Conservation (phyloP, 2,329 filamentous ascomycete genomes). For the Ciborinia camelliae region DNA sequence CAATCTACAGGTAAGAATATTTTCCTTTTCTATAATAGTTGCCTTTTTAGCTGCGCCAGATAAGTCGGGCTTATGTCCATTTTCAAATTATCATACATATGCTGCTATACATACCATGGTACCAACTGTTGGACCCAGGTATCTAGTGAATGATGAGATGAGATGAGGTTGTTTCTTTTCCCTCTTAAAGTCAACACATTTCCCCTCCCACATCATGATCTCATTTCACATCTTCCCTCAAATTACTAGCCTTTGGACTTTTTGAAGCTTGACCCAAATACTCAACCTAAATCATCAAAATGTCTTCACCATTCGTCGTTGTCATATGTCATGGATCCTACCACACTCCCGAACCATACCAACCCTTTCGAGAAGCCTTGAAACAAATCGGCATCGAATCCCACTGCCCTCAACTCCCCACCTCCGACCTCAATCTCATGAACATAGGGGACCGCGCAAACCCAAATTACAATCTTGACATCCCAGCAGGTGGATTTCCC, state of each 20-base stretch:
- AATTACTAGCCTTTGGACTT: too few species aligned
- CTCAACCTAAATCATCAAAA: neutral
- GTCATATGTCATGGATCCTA: conserved; percentile 15
- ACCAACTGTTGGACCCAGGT: too few species aligned
- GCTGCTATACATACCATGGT: too few species aligned
- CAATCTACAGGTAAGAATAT: too few species aligned
- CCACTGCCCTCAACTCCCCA: conserved; percentile 8
- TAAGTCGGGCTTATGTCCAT: too few species aligned
- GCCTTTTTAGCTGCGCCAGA: too few species aligned
- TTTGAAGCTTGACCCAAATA: neutral
- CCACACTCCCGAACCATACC: conserved; percentile 8
- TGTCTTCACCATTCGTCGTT: neutral
- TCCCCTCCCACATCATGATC: neutral
- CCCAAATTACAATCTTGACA: conserved; percentile 1
- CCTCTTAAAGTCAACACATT: neutral
- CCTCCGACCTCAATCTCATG: neutral
- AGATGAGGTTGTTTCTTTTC: too few species aligned
- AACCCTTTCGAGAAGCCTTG: neutral
- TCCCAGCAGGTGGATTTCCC: neutral
- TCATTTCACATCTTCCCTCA: neutral
- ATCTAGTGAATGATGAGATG: too few species aligned
- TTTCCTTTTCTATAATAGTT: too few species aligned
- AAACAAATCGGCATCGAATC: neutral
- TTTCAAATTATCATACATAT: too few species aligned
- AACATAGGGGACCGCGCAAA: neutral